A percentile compares a stretch with the other conserved stretches of the same genome.
These are phyloP conservation scores for Caryopteris hybrid DNA, from an alignment of 305 asterid species.

Conservation along the genomic window DNA sequence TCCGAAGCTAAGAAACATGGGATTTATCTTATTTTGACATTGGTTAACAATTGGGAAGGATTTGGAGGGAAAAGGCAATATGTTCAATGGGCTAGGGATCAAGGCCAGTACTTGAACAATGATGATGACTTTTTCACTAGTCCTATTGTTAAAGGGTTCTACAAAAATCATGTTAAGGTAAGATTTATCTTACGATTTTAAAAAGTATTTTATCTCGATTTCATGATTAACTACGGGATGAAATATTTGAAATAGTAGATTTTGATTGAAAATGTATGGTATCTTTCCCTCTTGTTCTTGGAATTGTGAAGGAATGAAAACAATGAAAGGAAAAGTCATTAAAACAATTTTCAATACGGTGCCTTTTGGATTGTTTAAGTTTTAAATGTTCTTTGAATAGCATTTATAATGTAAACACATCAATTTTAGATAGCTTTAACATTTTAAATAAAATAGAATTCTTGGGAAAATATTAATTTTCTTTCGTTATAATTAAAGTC, in stretches of 20 bases:
- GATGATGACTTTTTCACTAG: slow-evolving; percentile 59
- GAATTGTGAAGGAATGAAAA: neutral
- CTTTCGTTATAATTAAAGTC: too few relatives aligned
- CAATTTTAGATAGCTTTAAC: too few relatives aligned
- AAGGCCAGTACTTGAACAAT: slow-evolving; percentile 40
- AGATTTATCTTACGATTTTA: neutral
- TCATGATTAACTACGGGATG: too few relatives aligned
- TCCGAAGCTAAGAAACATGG: slow-evolving; percentile 49
- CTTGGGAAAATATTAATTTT: too few relatives aligned
- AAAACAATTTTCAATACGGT: neutral
- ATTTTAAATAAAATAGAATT: too few relatives aligned
- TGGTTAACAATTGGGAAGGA: slow-evolving; percentile 57
- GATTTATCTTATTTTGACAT: slow-evolving; percentile 37
- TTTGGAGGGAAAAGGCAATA: slow-evolving; percentile 55
- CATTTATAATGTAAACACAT: neutral
- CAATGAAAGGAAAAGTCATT: neutral
- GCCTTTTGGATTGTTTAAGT: neutral
- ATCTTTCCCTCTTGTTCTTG: neutral
- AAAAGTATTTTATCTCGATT: neutral
- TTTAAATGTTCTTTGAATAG: neutral
- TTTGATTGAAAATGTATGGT: neutral
- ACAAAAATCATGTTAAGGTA: slow-evolving; percentile 54
- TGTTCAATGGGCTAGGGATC: slow-evolving; percentile 52
- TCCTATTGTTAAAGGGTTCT: slow-evolving; percentile 34
- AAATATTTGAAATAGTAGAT: too few relatives aligned